Base-by-base conservation (phyloP, 2,329 filamentous ascomycete genomes). In the Tolypocladium album region DNA sequence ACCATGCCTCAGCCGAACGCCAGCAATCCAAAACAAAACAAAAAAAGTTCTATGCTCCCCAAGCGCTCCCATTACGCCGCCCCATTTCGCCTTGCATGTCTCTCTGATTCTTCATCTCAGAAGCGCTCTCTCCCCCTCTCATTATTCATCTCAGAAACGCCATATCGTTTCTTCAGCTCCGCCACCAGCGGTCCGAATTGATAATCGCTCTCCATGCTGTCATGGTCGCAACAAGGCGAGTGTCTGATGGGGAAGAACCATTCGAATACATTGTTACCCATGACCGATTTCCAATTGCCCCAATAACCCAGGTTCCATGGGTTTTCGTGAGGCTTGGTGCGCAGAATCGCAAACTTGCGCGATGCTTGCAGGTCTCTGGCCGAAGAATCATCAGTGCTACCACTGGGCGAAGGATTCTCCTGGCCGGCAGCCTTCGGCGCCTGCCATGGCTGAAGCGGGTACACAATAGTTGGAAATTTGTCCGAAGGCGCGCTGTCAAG, bases 161-260 rank as follows among this genome's bases (percentile, higher is more conserved):
- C 69, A 40, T 69, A 69, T 12, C 79, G 72, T 55, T 69, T 73
- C 65, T 81, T 82, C 59, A 90, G 68, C 36, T 79, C 70, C 38
- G 81, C 74, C 3, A 93, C 78, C 4, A 85, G 76, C 4, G 80
- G 80, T 0, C 88, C 88, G 67, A 89, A 77, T 17, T 81, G 79
- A 69, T 88, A 95, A 60, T 89, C 84, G 67, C 88, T 87, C 62
- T 82, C 79, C 61, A 79, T 78, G 64, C 79, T 81, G 55, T 85
- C 84, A 66, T 92, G 88, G 58, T 83, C 81, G 57, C 81, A 81
- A 71, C 89, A 93, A 0, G 93, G 93, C 5, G 89, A 91, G 61
- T 83, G 80, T 60, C 79, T 84, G 40, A 96, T 71, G 0, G 93
- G 93, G 1, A 96, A 74, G 15, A 96, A 69, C 92, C 92, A 97